Conservation (phyloP, 139 green algal species). For the Chlorella sorokiniana region DNA sequence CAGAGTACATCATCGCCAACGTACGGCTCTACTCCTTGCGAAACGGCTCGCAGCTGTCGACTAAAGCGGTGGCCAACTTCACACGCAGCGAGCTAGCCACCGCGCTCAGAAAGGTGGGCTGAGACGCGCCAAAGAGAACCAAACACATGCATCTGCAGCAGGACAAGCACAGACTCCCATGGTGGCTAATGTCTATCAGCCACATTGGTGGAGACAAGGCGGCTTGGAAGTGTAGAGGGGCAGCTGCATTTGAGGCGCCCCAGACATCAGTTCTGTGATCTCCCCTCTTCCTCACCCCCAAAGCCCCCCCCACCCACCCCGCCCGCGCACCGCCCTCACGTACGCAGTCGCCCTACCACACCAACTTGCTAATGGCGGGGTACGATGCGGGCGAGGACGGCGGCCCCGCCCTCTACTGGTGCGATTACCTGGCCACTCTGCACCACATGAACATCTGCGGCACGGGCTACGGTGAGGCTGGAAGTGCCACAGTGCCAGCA, state of each 20-base stretch:
- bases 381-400: constrained; percentile 77
- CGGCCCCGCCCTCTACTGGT: constrained; percentile 92
- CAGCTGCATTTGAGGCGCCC: too few species aligned
- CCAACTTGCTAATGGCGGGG: constrained; percentile 95
- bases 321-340: background rate
- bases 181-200: too few species aligned
- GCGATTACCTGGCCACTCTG: constrained; percentile 98
- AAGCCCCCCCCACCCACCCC: background rate
- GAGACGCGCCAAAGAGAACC: background rate
- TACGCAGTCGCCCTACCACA: constrained; percentile 86
- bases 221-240: too few species aligned
- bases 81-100: constrained; percentile 92
- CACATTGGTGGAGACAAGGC: too few species aligned
- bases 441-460: constrained; percentile 96
- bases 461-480: constrained; percentile 93
- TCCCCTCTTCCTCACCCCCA: background rate
- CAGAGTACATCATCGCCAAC: constrained; percentile 90
- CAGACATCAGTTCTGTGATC: background rate
- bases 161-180: too few species aligned
- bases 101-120: constrained; percentile 80
- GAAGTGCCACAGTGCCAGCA: background rate
- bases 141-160: background rate
- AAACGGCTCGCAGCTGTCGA: constrained; percentile 84
- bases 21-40: constrained; percentile 89
- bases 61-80: constrained; percentile 91